Evolutionary conservation across 345 rosid species (phyloP), one percentile per base, ranked within the genome.

Genomic region (Gossypium mustelinum): DNA sequence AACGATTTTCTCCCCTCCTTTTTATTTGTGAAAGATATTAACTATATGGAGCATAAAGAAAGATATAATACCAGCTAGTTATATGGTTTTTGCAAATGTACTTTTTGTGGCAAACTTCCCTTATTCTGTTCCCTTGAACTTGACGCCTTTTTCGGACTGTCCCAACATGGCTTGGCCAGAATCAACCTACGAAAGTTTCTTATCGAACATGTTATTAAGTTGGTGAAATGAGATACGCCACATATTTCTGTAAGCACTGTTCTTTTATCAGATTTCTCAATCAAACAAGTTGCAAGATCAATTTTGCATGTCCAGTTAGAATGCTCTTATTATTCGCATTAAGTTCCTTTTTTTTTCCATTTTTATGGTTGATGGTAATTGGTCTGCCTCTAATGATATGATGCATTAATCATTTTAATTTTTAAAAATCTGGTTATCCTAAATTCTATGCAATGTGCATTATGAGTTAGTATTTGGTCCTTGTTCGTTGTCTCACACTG

Each of bases 151-250:
- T 79, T 85, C 4, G 74, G 74, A 73, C 82, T 74, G 82, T 82
- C 77, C 75, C 92, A 95, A 98, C 92, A 93, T 81, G 99, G 98
- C 75, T 85, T 95, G 87, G 92, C 90, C 72, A 98, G 97, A 79
- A 93, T 93, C 87, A 95, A 95, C 83, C 87, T 95, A 0, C 98
- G 99, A 27, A 93, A 90, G 78, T 93, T 93, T 88, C 89, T 95
- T 76, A 91, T 95, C 56, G 91, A 95, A 79, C 91, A 98, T 68
- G 97, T 93, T 64, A 89, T 93, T 54, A 91, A 87, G 1, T 77
- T 90, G 85, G 93, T 95, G 73, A 91, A 93, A 79, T 85, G 86
- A 80, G 99, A 95, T 24, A 95, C 91, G 94, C 97, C 91, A 24
- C 86, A 85, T 70, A 82, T 95, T 81, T 84, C 91, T 75, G 97